A percentile compares a stretch with the other conserved stretches of the same genome.
Evolutionary conservation across 352 stramenopile genomes (phyloP).

Genomic region (Phytophthora pisi): DNA sequence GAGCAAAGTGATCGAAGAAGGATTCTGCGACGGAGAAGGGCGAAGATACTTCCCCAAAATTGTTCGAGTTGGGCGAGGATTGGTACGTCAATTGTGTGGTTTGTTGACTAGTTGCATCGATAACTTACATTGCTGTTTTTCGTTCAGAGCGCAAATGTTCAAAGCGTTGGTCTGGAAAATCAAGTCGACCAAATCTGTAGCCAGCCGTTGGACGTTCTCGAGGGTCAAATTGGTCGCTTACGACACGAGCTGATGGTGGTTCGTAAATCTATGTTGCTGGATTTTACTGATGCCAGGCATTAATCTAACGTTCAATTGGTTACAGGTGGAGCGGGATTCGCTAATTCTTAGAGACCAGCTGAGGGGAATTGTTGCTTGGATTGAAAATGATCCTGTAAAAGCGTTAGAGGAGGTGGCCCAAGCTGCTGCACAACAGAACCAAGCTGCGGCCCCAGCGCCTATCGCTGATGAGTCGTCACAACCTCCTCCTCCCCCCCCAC

Average conservation of each 20-base stretch:
- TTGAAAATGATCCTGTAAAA: slow-evolving; percentile 63
- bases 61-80: slow-evolving; percentile 88
- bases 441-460: slow-evolving; percentile 21
- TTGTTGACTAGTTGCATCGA: not conserved
- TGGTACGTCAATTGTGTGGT: slow-evolving; percentile 49
- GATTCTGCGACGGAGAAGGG: slow-evolving; percentile 94
- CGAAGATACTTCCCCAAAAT: slow-evolving; percentile 95
- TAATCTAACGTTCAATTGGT: slow-evolving; percentile 1
- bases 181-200: slow-evolving; percentile 87
- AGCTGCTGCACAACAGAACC: slow-evolving; percentile 34
- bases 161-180: slow-evolving; percentile 80
- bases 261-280: slow-evolving; percentile 19
- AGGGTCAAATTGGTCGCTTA: slow-evolving; percentile 63
- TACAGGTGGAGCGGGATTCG: slow-evolving; percentile 79
- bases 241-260: slow-evolving; percentile 61
- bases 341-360: slow-evolving; percentile 68
- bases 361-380: slow-evolving; percentile 72
- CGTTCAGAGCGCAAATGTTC: slow-evolving; percentile 72
- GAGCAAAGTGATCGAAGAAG: slow-evolving; percentile 95
- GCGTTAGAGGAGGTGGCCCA: slow-evolving; percentile 50
- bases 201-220: slow-evolving; percentile 72
- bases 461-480: slow-evolving; percentile 13
- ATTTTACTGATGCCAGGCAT: not conserved
- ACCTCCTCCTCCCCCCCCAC: slow-evolving; percentile 21
- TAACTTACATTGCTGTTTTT: slow-evolving; percentile 9